Conservation (phyloP, 2,329 filamentous ascomycete genomes). For the Bisporella sp. region DNA sequence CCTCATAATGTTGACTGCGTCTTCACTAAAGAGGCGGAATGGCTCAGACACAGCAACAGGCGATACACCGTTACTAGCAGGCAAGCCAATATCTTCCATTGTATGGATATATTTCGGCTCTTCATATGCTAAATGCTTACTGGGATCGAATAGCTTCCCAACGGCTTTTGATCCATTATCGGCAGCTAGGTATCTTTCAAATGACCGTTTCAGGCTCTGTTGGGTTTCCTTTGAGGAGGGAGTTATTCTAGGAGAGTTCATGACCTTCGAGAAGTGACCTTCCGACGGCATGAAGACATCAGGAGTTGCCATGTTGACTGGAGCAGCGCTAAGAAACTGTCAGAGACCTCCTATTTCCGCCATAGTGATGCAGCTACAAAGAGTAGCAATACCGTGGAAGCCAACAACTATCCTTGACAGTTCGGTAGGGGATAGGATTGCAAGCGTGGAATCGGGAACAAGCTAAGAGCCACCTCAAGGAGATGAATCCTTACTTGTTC, state of each 20-base stretch:
- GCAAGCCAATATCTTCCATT: constrained; percentile 55
- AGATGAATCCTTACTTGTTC: too few species aligned
- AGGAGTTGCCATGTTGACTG: constrained; percentile 19
- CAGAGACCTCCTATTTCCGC: too few species aligned
- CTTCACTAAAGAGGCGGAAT: constrained; percentile 54
- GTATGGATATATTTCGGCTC: constrained; percentile 43
- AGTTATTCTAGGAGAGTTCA: constrained; percentile 14
- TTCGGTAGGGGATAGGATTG: too few species aligned
- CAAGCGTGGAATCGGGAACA: too few species aligned
- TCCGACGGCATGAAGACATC: constrained; percentile 19
- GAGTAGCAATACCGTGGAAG: too few species aligned
- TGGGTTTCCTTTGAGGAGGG: constrained; percentile 22
- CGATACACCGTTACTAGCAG: constrained; percentile 50
- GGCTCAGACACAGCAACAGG: constrained; percentile 57
- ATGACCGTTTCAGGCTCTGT: constrained; percentile 25
- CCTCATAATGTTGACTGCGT: constrained; percentile 56
- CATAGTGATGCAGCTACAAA: too few species aligned
- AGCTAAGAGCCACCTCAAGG: too few species aligned
- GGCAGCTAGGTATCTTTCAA: constrained; percentile 24
- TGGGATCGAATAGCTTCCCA: constrained; percentile 41
- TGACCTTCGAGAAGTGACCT: constrained; percentile 17
- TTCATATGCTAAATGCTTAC: constrained; percentile 47
- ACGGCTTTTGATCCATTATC: constrained; percentile 19
- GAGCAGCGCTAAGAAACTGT: too few species aligned
- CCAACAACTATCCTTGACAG: too few species aligned